These are phyloP conservation scores for Globisporangium solare DNA, from an alignment of 352 stramenopile species.

Conservation along the genomic window DNA sequence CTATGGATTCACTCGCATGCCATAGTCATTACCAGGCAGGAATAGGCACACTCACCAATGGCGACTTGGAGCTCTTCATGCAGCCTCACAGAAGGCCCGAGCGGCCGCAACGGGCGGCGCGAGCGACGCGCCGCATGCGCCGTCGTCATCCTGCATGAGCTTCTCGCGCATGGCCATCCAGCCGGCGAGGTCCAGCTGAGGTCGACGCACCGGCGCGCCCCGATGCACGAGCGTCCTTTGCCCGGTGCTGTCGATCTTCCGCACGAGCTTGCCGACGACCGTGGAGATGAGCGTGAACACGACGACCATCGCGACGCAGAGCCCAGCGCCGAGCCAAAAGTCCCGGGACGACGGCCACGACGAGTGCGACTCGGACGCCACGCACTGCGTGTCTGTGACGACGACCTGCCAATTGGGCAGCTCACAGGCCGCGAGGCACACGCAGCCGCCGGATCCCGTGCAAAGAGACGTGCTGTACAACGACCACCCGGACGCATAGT, in stretches of 20 bases:
- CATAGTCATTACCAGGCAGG: too few species aligned
- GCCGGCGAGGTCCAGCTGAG: constrained; percentile 11
- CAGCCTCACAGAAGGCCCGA: neutral
- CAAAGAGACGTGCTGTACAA: neutral
- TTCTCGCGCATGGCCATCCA: constrained; percentile 18
- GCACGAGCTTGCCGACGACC: constrained; percentile 13
- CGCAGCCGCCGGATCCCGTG: constrained; percentile 8
- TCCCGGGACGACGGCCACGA: neutral
- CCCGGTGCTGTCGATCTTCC: constrained; percentile 10
- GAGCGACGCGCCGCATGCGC: neutral
- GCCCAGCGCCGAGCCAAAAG: constrained; percentile 4
- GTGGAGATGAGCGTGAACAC: constrained; percentile 10
- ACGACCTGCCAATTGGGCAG: constrained; percentile 8
- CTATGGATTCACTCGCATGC: too few species aligned
- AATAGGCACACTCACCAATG: too few species aligned
- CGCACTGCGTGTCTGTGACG: neutral
- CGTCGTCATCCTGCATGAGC: constrained; percentile 3
- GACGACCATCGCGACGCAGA: constrained; percentile 4
- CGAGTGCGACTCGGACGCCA: neutral
- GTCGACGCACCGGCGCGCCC: constrained; percentile 3
- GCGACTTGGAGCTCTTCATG: too few species aligned
- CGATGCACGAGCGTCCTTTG: constrained; percentile 1
- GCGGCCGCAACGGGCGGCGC: constrained; percentile 1
- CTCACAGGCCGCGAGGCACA: constrained; percentile 15
- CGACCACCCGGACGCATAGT: neutral